Evolutionary conservation across 2,329 filamentous ascomycete species (phyloP), one percentile per base, ranked within the genome.

Genomic region (Aspergillus intermedius): DNA sequence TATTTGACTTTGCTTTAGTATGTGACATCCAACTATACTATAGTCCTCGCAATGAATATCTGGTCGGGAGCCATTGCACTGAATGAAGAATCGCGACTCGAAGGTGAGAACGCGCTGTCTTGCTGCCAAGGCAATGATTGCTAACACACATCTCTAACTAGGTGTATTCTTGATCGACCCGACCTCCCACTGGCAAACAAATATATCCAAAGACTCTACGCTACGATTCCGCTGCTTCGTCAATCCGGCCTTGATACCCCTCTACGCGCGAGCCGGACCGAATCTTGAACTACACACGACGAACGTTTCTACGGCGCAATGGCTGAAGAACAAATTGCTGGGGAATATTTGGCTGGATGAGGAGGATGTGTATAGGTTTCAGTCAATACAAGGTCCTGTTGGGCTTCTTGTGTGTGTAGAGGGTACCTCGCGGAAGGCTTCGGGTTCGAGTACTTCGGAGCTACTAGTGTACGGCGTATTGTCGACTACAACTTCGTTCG

Each of bases 381-480:
- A 59, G 43, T 57, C 60, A 0, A 45, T 68, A 1, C 70, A 71
- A 53, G 71, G 68, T 30, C 69, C 70, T 3, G 60, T 69, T 45
- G 69, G 66, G 7, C 55, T 73, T 40, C 61, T 73, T 22, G 47
- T 72, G 22, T 55, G 54, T 42, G 58, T 70, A 22, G 56, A 65
- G 10, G 54, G 55, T 12, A 50, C 45, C 22, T 49, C 52, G 17
- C 49, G 44, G 19, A 44, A 50, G 21, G 61, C 54, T 37, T 44
- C 46, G 32, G 49, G 49, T 13, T 57, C 55, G 4, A 49, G 55
- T 19, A 47, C 65, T 32, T 66, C 68, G 5, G 68, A 71, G 46
- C 52, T 73, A 12, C 54, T 73, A 41, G 57, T 73, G 28, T 69
- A 71, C 32, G 69, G 69, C 17, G 54, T 69, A 12, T 44, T 73